Evolutionary conservation across 1,284 basidiomycete genomes (phyloP), one percentile per base, ranked within the genome.

Genomic region (Exobasidium rhododendri): DNA sequence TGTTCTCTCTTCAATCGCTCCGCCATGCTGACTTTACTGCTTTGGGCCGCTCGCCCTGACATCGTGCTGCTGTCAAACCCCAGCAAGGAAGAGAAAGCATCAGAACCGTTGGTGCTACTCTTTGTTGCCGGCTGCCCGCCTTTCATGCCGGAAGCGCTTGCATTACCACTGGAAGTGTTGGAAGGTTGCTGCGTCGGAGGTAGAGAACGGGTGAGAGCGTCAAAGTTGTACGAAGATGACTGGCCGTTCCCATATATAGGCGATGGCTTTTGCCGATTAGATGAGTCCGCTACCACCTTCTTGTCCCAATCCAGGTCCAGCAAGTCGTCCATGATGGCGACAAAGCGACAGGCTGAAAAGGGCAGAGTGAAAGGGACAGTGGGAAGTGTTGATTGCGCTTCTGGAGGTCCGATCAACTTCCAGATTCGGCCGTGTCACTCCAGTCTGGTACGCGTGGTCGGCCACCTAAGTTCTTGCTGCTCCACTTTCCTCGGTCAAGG

Each of bases 271-370:
- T 62, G 20, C 61, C 47, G 11, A 43, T 31, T 56, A 6, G 26
- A 32, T 24, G 64, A 51, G 40, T 64, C 62, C 43, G 56, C 35
- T 3, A 40, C 22, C 6, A 56, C 24, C 43, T 67, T 59, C 2
- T 40, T 52, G 43, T 31, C 20, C 73, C 75, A 79, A 55, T 69
- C 74, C 32, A 79, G 66, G 49, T 71, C 73, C 52, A 75, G 67
- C 30, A 79, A 62, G 49, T 79, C 77, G 60, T 79, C 77, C 77
- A 79, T 79, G 49, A 44, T 52, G 52, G 20, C 17, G 13, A 13
- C 26, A 4, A 13, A 24, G 28, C n/a, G 20, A 50, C 20, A 50
- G 28, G 47, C 20, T 50, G 26, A 10, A 22, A 20, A 47, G n/a
- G 4, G 22, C 17, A 40, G 17, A n/a, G n/a, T n/a, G 44, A 45